phyloP scores from a whole-genome alignment of 2,329 filamentous ascomycete species.

The Fusarium sambucinum region DNA sequence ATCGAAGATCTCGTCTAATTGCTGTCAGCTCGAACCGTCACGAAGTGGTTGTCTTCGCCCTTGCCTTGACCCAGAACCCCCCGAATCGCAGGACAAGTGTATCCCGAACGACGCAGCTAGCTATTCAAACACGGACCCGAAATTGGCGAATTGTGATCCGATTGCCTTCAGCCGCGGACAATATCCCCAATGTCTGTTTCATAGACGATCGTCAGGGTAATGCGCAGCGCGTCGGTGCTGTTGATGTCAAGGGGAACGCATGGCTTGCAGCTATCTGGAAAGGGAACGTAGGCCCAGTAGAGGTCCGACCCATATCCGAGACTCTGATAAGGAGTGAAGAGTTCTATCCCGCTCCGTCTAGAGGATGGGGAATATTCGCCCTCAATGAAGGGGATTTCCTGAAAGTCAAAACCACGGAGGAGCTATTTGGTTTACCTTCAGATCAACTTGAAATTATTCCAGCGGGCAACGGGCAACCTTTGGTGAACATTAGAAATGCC shows the following conservation, averaged over 20 bases:
- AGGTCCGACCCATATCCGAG: conserved; percentile 43
- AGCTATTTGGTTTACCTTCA: conserved; percentile 51
- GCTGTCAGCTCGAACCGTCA: conserved; percentile 83
- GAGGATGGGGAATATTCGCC: conserved; percentile 64
- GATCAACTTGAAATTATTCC: conserved; percentile 38
- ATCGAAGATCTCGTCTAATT: conserved; percentile 83
- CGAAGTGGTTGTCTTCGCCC: conserved; percentile 66
- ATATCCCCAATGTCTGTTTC: conserved; percentile 68
- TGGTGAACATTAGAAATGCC: conserved; percentile 47
- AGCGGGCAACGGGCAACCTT: conserved; percentile 28
- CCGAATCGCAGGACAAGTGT: conserved; percentile 5
- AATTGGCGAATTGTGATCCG: conserved; percentile 65
- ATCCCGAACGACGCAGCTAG: conserved; percentile 3
- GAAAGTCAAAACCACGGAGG: conserved; percentile 50
- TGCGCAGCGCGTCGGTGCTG: conserved; percentile 63
- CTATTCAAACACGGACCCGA: conserved; percentile 52
- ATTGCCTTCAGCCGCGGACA: conserved; percentile 56
- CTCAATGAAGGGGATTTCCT: conserved; percentile 60
- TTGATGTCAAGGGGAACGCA: conserved; percentile 62
- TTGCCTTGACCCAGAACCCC: conserved; percentile 52
- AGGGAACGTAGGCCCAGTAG: conserved; percentile 44
- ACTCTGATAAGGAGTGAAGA: conserved; percentile 49
- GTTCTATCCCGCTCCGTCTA: conserved; percentile 46
- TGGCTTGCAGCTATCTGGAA: conserved; percentile 68
- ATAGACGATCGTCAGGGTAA: conserved; percentile 59